These are phyloP conservation scores for Malus hybrid DNA, from an alignment of 331 rosid species.

Conservation along the genomic window DNA sequence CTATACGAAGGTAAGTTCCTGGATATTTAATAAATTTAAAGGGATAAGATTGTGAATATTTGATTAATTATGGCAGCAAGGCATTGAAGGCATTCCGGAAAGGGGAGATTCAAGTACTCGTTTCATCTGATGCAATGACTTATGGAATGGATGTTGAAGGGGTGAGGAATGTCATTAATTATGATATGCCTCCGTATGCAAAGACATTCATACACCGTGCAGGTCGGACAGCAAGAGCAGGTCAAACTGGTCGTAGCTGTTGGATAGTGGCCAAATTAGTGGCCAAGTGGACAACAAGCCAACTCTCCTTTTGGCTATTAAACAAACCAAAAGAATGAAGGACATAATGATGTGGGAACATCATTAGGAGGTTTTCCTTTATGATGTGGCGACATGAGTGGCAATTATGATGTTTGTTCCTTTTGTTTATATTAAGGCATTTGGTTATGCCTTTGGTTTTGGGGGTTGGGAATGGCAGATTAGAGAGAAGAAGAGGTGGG, in stretches of 20 bases:
- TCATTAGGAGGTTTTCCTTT: too few relatives aligned
- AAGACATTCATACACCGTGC: conserved; percentile 89
- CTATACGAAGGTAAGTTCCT: conserved; percentile 58
- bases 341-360: too few relatives aligned
- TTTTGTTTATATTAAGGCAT: too few relatives aligned
- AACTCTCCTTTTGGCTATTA: too few relatives aligned
- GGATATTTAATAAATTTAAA: not conserved
- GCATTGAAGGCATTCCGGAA: conserved; percentile 65
- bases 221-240: conserved; percentile 98
- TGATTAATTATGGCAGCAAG: conserved; percentile 49
- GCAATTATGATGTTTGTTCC: too few relatives aligned
- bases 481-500: too few relatives aligned
- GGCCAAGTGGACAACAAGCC: too few relatives aligned
- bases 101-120: conserved; percentile 81
- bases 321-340: too few relatives aligned
- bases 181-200: conserved; percentile 68
- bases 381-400: too few relatives aligned
- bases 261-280: too few relatives aligned
- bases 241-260: conserved; percentile 73
- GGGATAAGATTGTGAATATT: conserved; percentile 4
- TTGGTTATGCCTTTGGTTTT: too few relatives aligned
- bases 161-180: conserved; percentile 74
- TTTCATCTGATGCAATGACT: conserved; percentile 95
- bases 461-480: too few relatives aligned
- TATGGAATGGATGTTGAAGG: conserved; percentile 98